Conservation (phyloP, 2,329 filamentous ascomycete genomes). For the Falciphora oryzae region DNA sequence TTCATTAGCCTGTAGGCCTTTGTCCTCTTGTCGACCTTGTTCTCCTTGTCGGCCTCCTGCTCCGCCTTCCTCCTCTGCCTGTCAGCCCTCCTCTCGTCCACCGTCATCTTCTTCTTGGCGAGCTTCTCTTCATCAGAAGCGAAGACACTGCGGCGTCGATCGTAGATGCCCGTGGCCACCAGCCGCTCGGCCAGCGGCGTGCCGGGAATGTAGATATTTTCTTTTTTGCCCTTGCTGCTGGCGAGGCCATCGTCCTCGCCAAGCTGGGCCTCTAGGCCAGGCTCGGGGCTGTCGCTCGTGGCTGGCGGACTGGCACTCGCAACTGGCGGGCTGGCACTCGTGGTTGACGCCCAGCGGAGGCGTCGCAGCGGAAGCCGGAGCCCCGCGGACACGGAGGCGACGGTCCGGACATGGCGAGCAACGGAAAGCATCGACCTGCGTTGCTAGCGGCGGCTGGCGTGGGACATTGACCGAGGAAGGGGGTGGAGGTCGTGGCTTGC, state of each 20-base stretch:
- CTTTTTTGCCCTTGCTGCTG: background rate
- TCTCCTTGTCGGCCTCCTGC: background rate
- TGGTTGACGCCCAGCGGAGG: background rate
- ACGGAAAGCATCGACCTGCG: background rate
- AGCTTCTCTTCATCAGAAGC: no score
- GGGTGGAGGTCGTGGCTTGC: background rate
- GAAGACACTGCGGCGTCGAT: background rate
- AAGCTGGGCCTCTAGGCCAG: no score
- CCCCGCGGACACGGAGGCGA: background rate
- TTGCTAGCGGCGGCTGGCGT: background rate
- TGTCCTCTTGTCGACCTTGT: background rate
- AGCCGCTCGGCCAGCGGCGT: conserved; percentile 18
- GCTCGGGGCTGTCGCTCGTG: background rate
- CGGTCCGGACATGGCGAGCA: background rate
- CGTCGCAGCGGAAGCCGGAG: background rate
- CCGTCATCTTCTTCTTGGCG: no score
- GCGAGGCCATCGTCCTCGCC: background rate
- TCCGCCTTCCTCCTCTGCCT: background rate
- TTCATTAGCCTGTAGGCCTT: background rate
- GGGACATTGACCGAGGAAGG: background rate
- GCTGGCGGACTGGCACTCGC: no score
- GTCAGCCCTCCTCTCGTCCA: no score
- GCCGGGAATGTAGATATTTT: conserved; percentile 7
- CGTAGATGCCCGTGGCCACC: conserved; percentile 15
- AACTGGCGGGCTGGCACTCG: background rate